Percentiles rank a stretch among this genome's conserved stretches.
Evolutionary conservation across 163 green algal species (phyloP).

Genomic region (Chloromonas sp.): DNA sequence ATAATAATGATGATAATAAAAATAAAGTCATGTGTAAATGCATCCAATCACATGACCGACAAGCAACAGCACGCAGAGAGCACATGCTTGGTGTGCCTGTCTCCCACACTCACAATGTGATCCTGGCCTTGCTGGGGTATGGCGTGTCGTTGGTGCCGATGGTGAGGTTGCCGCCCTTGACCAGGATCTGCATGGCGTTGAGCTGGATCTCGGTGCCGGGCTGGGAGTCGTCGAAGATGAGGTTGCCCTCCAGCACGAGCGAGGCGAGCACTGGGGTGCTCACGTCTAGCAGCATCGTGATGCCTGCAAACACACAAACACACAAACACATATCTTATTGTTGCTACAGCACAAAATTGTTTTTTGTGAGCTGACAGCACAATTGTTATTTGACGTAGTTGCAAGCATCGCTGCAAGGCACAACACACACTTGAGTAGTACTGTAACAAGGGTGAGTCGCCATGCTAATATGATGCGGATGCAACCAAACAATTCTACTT

Average conservation of each 20-base stretch:
- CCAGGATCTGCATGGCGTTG: conserved; percentile 55
- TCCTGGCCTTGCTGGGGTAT: conserved; percentile 27
- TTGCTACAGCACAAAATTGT: too few relatives aligned
- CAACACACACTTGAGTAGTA: too few relatives aligned
- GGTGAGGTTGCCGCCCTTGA: conserved; percentile 46
- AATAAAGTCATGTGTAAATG: neutral
- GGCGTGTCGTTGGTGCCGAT: conserved; percentile 33
- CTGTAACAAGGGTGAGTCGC: too few relatives aligned
- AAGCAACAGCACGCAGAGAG: neutral
- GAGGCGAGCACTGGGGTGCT: conserved; percentile 35
- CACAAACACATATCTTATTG: too few relatives aligned
- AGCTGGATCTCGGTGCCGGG: conserved; percentile 11
- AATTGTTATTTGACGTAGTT: too few relatives aligned
- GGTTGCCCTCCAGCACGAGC: conserved; percentile 50
- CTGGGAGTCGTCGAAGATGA: conserved; percentile 44
- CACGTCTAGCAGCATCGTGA: conserved; percentile 58
- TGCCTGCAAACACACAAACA: neutral
- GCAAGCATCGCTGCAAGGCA: too few relatives aligned
- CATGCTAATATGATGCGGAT: too few relatives aligned
- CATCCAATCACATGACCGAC: neutral
- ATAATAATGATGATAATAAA: neutral
- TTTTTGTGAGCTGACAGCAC: too few relatives aligned
- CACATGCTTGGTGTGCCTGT: neutral
- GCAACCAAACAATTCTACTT: too few relatives aligned
- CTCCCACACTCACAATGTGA: conserved; percentile 37